Evolutionary conservation across 1,284 basidiomycete species (phyloP), one percentile per base, ranked within the genome.

Genomic region (Ganoderma lucidum): DNA sequence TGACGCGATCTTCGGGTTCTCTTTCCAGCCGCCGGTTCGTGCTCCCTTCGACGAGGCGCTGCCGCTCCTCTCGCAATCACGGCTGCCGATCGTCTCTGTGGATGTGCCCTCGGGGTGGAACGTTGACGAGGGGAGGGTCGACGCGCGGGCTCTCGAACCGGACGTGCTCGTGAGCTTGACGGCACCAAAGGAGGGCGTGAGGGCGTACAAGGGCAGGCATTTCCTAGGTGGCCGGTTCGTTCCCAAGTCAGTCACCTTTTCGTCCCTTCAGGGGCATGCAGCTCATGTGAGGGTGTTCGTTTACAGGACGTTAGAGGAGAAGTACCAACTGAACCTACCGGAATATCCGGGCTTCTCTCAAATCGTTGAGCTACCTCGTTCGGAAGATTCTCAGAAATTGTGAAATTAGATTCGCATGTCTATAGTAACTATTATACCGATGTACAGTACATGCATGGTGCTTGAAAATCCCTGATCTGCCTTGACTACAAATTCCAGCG

Each of bases 61-160:
- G 2, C 85, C 88, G 1, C 83, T 93, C 3, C 84, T 99, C 63
- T 85, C 88, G 1, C 78, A 83, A 32, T 91, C 91, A 6, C 81
- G 84, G 3, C 81, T 93, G 15, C 95, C 96, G 0, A 93, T 97
- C 74, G 88, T 98, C 30, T 95, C 93, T 1, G 93, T 99, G 8
- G 98, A 99, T 79, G 97, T 99, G 66, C 98, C 98, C 0, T 96
- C 93, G 1, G 97, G 96, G 3, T 99, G 97, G 97, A 90, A 96
- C 75, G 96, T 99, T 35, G 95, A 97, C 73, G 81, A 86, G 45
- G 96, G 97, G 0, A 88, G 89, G 64, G 83, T 81, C 1, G 82
- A 83, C 63, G 85, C 82, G 12, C 82, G 84, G 15, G 87, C 84
- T 9, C 85, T 94, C 69, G 84, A 88, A 32, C 95, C 97, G 0